Base-by-base conservation (phyloP, 75 land plant species). In the Isoetes taiwanensis region DNA sequence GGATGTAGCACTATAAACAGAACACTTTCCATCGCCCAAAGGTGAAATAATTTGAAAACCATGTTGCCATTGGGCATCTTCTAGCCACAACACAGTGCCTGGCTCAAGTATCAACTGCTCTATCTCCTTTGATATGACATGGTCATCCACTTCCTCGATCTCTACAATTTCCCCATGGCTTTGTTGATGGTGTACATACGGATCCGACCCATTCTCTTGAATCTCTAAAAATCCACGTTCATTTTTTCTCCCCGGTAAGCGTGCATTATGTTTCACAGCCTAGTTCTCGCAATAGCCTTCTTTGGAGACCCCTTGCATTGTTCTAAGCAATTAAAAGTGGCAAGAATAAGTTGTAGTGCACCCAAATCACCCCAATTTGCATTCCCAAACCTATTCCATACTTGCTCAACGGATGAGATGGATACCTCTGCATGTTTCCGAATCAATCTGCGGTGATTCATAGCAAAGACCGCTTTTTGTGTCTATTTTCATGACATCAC, bases 281-380 rank as follows among this genome's bases (percentile, higher is more conserved):
- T 82, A 85, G 56, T 41, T 75, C 73, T 23, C 26, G 85, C 72
- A 39, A 85, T 59, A 11, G 82, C 74, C 28, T 71, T 76, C 52
- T 64, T 76, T 16, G 85, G 82, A 6, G 73, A 62, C 29, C 90
- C 90, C 46, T 53, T 54, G 56, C 74, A 79, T 56, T 85, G 85
- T 31, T 63, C 73, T 28, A 85, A 76, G 17, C 76, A 76, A 43
- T 82, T 59, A 31, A 76, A 81, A n/a, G 64, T 66, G 9, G 78
- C 78, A 28, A 76, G 52, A 11, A 76, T 62, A 19, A 76, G 65
- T 52, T 76, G 78, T 33, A 65, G 56, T 33, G 78, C 61, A 21
- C 76, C 78, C 19, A 76, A 24, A 37, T 76, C 78, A 28, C 77
- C 71, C 78, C 78, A 76, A 25, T 76, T 76, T 28, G 76, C 76